phyloP scores from a whole-genome alignment of 2,329 filamentous ascomycete genomes.

The Venturia pyrina region DNA sequence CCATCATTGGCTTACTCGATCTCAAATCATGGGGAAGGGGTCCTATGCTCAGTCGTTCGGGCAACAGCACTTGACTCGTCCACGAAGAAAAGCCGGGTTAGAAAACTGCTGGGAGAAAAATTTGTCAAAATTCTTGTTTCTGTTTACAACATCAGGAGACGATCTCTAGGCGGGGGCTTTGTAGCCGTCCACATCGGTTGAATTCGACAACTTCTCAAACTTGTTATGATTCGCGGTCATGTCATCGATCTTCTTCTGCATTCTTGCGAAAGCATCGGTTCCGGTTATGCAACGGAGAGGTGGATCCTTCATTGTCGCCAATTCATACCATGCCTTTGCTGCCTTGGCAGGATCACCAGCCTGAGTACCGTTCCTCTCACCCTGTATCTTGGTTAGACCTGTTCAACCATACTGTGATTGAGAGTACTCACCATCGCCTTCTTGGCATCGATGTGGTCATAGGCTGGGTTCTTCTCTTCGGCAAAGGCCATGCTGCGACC shows the following conservation, averaged over 20 bases:
- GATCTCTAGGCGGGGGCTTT: slow-evolving; percentile 13
- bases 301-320: slow-evolving; percentile 42
- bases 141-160: not conserved
- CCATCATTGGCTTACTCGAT: too few relatives aligned
- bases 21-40: too few relatives aligned
- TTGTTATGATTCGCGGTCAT: slow-evolving; percentile 39
- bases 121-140: too few relatives aligned
- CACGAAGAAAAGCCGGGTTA: not conserved
- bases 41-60: not conserved
- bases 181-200: slow-evolving; percentile 37
- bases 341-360: slow-evolving; percentile 42
- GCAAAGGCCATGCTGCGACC: slow-evolving; percentile 38
- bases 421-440: slow-evolving; percentile 22
- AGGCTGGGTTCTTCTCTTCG: slow-evolving; percentile 33
- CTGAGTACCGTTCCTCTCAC: slow-evolving; percentile 32
- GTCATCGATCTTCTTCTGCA: slow-evolving; percentile 41
- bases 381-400: not conserved
- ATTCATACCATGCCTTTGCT: slow-evolving; percentile 42
- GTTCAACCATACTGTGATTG: not conserved
- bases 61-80: not conserved
- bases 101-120: not conserved
- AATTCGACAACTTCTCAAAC: slow-evolving; percentile 40
- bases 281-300: slow-evolving; percentile 45
- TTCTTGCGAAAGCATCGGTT: slow-evolving; percentile 39
- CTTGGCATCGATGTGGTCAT: slow-evolving; percentile 39